Base-by-base conservation (phyloP, 331 rosid species). In the Quercus tomentella region DNA sequence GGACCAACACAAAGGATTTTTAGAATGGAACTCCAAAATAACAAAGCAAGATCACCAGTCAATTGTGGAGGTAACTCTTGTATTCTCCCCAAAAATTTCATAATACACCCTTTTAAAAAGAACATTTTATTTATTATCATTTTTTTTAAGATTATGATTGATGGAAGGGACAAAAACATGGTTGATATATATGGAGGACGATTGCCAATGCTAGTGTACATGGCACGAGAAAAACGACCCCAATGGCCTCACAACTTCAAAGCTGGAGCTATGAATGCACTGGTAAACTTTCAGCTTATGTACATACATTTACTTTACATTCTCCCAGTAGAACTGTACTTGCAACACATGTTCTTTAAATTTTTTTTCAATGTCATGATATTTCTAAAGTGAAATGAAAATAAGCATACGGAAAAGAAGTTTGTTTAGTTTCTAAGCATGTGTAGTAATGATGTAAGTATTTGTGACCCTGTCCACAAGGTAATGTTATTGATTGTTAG, bases 231-330 rank as follows among this genome's bases (percentile, higher is more conserved):
- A 79, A 93, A 91, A 83, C 86, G 98, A 30, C 95, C 95, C 10
- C 92, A 87, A 7, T 49, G 77, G 77, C 86, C 43, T 45, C 98
- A 93, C 63, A 88, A 91, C 83, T 93, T 84, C 87, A 91, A 93
- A 84, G 97, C 95, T 6, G 98, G 97, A 75, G 93, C 98, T 37
- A 89, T 90, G 94, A 94, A 94, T 84, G 86, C 98, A 14, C 20
- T 94, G 96, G 97, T 93, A 87, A 5, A 1, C 54, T 49, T 49
- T 49, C 0, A 49, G 0, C 17, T 49, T 49, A 49, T 10, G 17
- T 49, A 3, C 56, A 8, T 69, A 28, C 22, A 12, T 54, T 60
- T 49, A 1, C 17, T 14, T 14, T 49, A 49, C 54, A 49, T 49
- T 11, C 17, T 49, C 17, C 17, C 0, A 3, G 17, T 49, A 41